These are phyloP conservation scores for Rutstroemia sp. DNA, from an alignment of 2,329 filamentous ascomycete genomes.

Conservation along the genomic window DNA sequence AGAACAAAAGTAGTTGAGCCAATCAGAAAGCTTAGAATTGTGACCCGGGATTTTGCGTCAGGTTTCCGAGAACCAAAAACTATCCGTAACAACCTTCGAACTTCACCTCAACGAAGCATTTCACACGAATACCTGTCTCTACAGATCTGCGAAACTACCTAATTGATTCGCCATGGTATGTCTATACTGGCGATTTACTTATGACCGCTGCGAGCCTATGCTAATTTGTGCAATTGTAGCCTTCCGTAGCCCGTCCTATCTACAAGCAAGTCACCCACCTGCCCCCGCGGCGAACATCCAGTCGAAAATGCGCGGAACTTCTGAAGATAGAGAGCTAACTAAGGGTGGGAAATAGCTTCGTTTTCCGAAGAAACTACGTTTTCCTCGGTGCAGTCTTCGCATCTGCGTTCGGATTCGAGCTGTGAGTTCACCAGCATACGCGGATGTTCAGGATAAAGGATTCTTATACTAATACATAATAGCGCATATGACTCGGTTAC, in stretches of 20 bases:
- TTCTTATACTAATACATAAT: conserved; percentile 16
- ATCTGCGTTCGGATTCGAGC: conserved; percentile 83
- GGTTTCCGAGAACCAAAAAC: conserved; percentile 8
- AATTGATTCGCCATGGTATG: conserved; percentile 8
- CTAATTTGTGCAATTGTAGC: not conserved
- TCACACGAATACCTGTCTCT: conserved; percentile 1
- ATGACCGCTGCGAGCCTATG: not conserved
- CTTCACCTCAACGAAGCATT: conserved; percentile 3
- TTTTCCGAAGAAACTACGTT: conserved; percentile 81
- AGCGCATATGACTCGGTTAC: conserved; percentile 79
- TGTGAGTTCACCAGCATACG: conserved; percentile 53
- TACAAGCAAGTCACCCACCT: conserved; percentile 28
- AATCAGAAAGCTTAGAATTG: conserved; percentile 4
- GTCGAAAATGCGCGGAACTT: not conserved
- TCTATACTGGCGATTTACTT: not conserved
- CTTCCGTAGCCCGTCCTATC: conserved; percentile 20
- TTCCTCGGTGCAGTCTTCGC: conserved; percentile 85
- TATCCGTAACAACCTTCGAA: conserved; percentile 1
- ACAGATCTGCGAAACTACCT: conserved; percentile 1
- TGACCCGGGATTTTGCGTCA: conserved; percentile 9
- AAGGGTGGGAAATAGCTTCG: conserved; percentile 45
- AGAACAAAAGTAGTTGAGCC: not conserved
- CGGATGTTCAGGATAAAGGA: not conserved
- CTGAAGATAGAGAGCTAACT: conserved; percentile 11
- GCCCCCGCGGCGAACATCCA: not conserved